Conservation (phyloP, 176 grass and related monocot species). For the barley (Hordeum vulgare) region DNA sequence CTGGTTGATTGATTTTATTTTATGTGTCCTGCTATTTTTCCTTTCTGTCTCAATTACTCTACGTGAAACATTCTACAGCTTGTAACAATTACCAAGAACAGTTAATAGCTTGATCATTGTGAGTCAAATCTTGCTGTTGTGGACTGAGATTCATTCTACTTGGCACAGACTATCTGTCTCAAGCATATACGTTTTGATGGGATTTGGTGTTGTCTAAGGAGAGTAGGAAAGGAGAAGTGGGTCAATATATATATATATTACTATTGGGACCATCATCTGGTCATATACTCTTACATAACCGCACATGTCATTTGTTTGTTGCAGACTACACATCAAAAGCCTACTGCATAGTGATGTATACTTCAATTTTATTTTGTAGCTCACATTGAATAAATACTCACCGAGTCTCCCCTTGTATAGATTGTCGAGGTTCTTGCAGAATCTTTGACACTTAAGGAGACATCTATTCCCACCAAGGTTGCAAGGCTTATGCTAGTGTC, state of each 20-base stretch:
- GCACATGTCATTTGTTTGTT: background rate
- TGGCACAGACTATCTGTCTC: too few relatives aligned
- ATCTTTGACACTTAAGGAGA: constrained; percentile 93
- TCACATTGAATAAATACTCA: background rate
- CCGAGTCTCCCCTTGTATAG: constrained; percentile 36
- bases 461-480: constrained; percentile 91
- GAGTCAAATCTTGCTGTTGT: background rate
- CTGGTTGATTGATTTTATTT: background rate
- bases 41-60: background rate
- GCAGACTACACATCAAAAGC: background rate
- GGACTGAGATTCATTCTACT: background rate
- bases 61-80: background rate
- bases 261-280: background rate
- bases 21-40: background rate
- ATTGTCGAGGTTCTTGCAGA: constrained; percentile 95
- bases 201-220: background rate
- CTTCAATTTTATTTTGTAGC: constrained; percentile 4
- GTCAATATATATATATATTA: background rate
- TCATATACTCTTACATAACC: background rate
- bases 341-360: background rate
- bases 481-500: constrained; percentile 96
- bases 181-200: background rate
- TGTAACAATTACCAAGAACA: background rate
- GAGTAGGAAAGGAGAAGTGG: background rate
- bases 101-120: constrained; percentile 11